Evolutionary conservation across 2,329 filamentous ascomycete species (phyloP).

Genomic region (Alternaria hordeiaustralica): DNA sequence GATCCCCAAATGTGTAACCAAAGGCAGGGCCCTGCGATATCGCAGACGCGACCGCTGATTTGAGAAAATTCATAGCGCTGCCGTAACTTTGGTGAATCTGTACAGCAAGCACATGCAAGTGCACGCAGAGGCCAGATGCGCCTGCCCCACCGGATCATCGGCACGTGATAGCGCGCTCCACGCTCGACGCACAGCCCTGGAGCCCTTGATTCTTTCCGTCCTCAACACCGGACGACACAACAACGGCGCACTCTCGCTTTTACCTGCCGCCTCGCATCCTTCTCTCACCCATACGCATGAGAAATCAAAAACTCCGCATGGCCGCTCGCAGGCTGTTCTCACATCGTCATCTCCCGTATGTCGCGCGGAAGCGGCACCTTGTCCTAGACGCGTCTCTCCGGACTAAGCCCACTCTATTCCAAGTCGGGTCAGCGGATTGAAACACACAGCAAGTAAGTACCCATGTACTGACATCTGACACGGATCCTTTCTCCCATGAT

Average conservation of each 20-base stretch:
- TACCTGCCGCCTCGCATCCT: background rate
- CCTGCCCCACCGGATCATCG: constrained; percentile 3
- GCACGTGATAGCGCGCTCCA: constrained; percentile 7
- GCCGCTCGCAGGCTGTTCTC: background rate
- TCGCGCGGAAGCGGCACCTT: constrained; percentile 1
- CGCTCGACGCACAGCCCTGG: background rate
- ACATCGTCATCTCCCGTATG: background rate
- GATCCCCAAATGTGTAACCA: constrained; percentile 90
- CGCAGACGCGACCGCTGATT: constrained; percentile 94
- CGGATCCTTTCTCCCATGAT: constrained; percentile 20
- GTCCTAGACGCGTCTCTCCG: background rate
- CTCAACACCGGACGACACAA: background rate
- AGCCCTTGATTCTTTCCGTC: background rate
- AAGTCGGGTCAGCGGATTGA: background rate
- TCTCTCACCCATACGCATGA: background rate
- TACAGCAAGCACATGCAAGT: constrained; percentile 2
- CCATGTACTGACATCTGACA: background rate
- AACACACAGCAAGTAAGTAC: constrained; percentile 8
- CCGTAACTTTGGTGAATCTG: background rate
- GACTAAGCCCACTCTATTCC: background rate
- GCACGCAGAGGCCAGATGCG: constrained; percentile 12
- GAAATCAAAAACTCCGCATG: background rate
- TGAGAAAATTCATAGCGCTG: constrained; percentile 87
- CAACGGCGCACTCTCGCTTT: background rate
- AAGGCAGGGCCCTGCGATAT: constrained; percentile 95